Evolutionary conservation across 495 filamentous ascomycete species (phyloP).

Genomic region (Lineolata rhizophorae): DNA sequence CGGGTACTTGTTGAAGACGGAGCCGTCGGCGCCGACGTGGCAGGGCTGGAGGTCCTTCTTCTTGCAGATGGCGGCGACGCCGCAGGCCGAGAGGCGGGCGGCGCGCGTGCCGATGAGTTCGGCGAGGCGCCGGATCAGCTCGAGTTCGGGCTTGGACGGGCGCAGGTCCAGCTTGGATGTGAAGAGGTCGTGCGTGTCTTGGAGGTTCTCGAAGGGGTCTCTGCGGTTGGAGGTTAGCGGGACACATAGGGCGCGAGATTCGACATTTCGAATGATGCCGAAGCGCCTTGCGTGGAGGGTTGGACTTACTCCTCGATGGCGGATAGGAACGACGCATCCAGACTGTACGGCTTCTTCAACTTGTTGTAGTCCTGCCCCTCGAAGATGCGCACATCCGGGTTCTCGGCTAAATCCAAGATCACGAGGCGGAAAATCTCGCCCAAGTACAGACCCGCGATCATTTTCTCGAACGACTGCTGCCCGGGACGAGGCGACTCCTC

Average conservation of each 20-base stretch:
- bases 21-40: conserved; percentile 90
- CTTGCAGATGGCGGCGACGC: conserved; percentile 83
- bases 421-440: conserved; percentile 89
- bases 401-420: conserved; percentile 65
- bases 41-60: conserved; percentile 77
- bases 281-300: no score
- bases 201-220: conserved; percentile 85
- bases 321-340: conserved; percentile 92
- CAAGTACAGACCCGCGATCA: conserved; percentile 88
- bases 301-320: conserved; percentile 67
- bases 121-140: conserved; percentile 66
- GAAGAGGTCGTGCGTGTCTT: conserved; percentile 66
- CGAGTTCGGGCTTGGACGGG: conserved; percentile 50
- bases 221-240: conserved; percentile 15
- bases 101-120: conserved; percentile 90
- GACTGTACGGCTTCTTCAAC: conserved; percentile 59
- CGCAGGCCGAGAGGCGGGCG: conserved; percentile 78
- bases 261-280: no score
- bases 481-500: conserved; percentile 82
- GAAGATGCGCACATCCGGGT: conserved; percentile 57
- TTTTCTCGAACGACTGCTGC: conserved; percentile 95
- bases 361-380: conserved; percentile 56
- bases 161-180: conserved; percentile 45
- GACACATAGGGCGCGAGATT: neutral
- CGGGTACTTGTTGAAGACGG: conserved; percentile 95